Base-by-base conservation (phyloP, 2,329 filamentous ascomycete species). In the Fusarium zealandicum region DNA sequence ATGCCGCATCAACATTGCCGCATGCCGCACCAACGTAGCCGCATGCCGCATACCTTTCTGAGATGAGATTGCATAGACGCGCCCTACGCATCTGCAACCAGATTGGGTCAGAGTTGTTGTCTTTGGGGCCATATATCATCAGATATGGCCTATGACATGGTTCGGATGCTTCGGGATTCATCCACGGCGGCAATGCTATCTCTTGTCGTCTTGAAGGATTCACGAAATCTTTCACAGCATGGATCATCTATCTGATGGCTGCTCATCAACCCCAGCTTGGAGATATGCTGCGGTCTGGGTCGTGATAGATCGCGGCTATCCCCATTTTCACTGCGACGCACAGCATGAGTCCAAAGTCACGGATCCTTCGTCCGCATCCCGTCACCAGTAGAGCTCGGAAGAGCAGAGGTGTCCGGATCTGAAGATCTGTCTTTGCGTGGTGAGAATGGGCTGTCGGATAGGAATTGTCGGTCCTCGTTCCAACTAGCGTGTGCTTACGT, bases 121-220 rank as follows among this genome's bases (percentile, higher is more conserved):
- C n/a, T n/a, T n/a, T n/a, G 22, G 27, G 25, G 8, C 16, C 20
- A 30, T 5, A 40, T 41, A 11, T 33, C n/a, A 14, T 43, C 5
- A 20, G 17, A 18, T 31, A 14, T 25, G 20, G 28, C n/a, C 11
- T 22, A 32, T 14, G 38, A 32, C 32, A 51, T 50, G 50, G 50
- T 42, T 49, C 54, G 50, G 54, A 50, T 40, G 30, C 13, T 16
- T 54, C 54, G 54, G 54, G 54, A 57, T 50, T 37, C 39, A 42
- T 13, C 13, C 35, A 28, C 20, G 18, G 27, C 40, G 35, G 30
- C 30, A 43, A 45, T 35, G 27, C 40, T 12, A 31, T 45, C 40
- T 38, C n/a, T n/a, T n/a, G 35, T 54, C 50, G 16, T n/a, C 20
- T 31, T 16, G 32, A 25, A 43, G 36, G 27, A 46, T 54, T 50